A percentile compares a stretch with the other conserved stretches of the same genome.
Conservation (phyloP, 176 grass and related monocot genomes). For the Melocanna baccifera region DNA sequence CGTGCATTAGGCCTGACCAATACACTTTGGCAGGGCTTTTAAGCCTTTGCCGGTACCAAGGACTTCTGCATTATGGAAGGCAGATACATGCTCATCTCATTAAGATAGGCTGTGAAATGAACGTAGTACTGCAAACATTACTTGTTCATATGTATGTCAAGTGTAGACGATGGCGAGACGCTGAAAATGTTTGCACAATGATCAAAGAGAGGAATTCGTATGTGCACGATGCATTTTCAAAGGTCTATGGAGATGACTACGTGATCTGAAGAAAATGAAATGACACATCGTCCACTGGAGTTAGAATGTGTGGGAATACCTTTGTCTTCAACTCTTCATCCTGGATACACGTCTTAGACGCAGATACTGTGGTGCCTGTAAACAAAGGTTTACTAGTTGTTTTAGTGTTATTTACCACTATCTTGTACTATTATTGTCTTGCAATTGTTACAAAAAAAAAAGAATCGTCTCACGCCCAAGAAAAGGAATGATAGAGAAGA, state of each 20-base stretch:
- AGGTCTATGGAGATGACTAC: slow-evolving; percentile 51
- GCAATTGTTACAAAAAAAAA: slow-evolving; percentile 16
- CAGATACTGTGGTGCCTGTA: neutral
- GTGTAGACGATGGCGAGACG: slow-evolving; percentile 33
- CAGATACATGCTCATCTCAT: slow-evolving; percentile 51
- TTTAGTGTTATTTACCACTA: neutral
- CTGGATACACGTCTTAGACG: slow-evolving; percentile 28
- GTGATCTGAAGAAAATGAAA: slow-evolving; percentile 38
- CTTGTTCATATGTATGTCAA: slow-evolving; percentile 60
- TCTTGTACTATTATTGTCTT: neutral
- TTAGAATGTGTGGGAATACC: neutral
- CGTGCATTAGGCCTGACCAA: slow-evolving; percentile 30
- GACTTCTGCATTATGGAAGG: slow-evolving; percentile 32
- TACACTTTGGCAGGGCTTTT: slow-evolving; percentile 46
- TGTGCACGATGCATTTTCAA: slow-evolving; percentile 43
- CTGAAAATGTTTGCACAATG: slow-evolving; percentile 44
- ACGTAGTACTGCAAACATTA: slow-evolving; percentile 49
- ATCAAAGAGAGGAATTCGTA: slow-evolving; percentile 48
- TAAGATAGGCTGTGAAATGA: slow-evolving; percentile 44
- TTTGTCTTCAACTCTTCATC: neutral
- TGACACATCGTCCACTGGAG: neutral
- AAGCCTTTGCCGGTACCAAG: slow-evolving; percentile 42
- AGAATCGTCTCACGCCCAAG: neutral
- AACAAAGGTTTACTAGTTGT: neutral
- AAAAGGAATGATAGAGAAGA: neutral